Conservation (phyloP, 305 asterid species). For the Withania somnifera region DNA sequence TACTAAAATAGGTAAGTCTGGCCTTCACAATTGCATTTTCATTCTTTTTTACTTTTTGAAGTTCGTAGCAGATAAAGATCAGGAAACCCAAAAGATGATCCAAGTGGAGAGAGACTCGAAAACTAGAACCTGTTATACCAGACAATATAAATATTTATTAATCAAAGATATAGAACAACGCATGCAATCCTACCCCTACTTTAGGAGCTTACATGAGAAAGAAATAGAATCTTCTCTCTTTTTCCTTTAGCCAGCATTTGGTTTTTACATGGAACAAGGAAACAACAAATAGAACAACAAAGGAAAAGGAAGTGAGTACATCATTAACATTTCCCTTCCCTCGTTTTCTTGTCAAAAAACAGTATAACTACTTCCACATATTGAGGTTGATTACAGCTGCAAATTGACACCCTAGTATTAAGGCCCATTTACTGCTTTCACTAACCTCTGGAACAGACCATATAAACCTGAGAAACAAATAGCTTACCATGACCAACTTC, state of each 20-base stretch:
- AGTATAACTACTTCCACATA: not conserved
- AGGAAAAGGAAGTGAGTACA: not conserved
- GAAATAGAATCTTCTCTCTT: not conserved
- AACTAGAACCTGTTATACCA: not conserved
- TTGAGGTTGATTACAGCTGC: not conserved
- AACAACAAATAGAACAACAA: not conserved
- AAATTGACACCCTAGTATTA: not conserved
- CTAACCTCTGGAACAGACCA: not conserved
- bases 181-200: not conserved
- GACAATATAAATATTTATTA: not conserved
- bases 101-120: not conserved
- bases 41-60: not conserved
- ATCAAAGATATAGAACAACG: not conserved
- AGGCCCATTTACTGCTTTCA: not conserved
- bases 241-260: not conserved
- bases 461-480: not conserved
- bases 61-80: not conserved
- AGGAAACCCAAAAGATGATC: not conserved
- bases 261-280: not conserved
- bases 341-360: not conserved
- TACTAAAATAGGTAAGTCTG: not conserved
- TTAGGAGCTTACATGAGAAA: not conserved
- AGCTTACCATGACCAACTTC: conserved; percentile 98
- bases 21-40: not conserved
- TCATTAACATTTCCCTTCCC: not conserved